Conservation (phyloP, 139 green algal genomes). For the Coelastrella sp. region DNA sequence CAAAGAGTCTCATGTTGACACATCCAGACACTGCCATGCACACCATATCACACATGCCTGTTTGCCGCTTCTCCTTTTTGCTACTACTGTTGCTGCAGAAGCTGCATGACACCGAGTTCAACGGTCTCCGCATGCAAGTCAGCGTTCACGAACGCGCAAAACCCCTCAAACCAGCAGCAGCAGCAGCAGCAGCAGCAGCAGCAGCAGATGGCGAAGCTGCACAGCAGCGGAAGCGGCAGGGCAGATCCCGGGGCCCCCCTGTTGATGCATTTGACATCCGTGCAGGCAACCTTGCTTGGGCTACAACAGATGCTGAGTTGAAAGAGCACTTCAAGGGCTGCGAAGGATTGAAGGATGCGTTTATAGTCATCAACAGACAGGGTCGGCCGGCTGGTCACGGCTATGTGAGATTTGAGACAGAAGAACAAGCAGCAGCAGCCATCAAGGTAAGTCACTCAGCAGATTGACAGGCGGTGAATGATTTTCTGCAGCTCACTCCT, state of each 20-base stretch:
- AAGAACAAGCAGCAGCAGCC: neutral
- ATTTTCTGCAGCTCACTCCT: too few species aligned
- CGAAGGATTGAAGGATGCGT: neutral
- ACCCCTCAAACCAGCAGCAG: neutral
- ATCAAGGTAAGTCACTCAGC: neutral
- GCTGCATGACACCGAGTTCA: neutral
- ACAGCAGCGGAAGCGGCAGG: too few species aligned
- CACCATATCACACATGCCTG: too few species aligned
- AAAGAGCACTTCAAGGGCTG: neutral
- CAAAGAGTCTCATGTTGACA: too few species aligned
- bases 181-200: constrained; percentile 9
- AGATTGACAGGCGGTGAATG: neutral
- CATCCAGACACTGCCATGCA: too few species aligned
- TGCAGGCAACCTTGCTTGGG: too few species aligned
- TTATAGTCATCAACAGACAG: neutral
- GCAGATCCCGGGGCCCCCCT: too few species aligned
- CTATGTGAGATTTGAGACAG: neutral
- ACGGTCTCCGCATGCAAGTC: neutral
- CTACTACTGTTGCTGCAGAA: neutral
- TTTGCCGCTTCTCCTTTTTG: neutral
- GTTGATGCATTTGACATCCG: too few species aligned
- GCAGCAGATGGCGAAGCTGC: too few species aligned
- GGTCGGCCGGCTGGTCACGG: neutral
- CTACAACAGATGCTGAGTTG: neutral
- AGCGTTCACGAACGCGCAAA: neutral